Base-by-base conservation (phyloP, 169 alveolate species). In the Plasmodium gallinaceum region DNA sequence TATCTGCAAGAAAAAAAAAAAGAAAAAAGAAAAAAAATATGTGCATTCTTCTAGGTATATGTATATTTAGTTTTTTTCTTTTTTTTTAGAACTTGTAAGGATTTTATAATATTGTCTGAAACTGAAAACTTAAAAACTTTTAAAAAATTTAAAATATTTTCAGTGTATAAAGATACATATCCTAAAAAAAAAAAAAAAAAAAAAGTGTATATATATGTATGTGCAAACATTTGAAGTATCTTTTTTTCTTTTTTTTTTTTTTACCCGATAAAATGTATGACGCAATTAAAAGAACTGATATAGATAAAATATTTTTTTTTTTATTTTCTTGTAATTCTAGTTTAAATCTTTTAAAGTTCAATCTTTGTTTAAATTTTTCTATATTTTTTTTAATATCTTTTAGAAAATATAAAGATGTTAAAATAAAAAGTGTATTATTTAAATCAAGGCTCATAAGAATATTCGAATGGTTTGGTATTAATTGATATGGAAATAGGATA, bases 391-490 rank as follows among this genome's bases (percentile, higher is more conserved):
- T 80, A 14, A 80, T 45, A 43, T 61, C 72, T 80, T 80, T 80
- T 68, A 80, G 52, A 80, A 52, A 80, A 68, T 12, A 80, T 18
- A 80, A 10, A 18, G 90, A 16, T 16, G 78, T 8, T 12, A 80
- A 54, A 26, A 80, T 22, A 51, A 80, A 16, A 58, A 80, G 70
- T 42, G 90, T 42, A 58, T 52, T 80, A 51, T 80, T 80, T 5
- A 80, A 14, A 45, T 80, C 90, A 12, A 80, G 62, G 20, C 90
- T 57, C 90, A 80, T 80, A 42, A 80, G 60, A 45, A 66, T 80
- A 42, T 80, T 80, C 10, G 90, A 80, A 80, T 80, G 80, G 26
- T 80, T 80, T 20, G 90, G 90, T 66, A 80, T 68, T 68, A 80
- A 8, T 32, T 80, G 90, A 22, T 80, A 80, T 22, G 90, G 90